phyloP scores from a whole-genome alignment of 768 basidiomycete genomes.

The Tulasnella sp. region DNA sequence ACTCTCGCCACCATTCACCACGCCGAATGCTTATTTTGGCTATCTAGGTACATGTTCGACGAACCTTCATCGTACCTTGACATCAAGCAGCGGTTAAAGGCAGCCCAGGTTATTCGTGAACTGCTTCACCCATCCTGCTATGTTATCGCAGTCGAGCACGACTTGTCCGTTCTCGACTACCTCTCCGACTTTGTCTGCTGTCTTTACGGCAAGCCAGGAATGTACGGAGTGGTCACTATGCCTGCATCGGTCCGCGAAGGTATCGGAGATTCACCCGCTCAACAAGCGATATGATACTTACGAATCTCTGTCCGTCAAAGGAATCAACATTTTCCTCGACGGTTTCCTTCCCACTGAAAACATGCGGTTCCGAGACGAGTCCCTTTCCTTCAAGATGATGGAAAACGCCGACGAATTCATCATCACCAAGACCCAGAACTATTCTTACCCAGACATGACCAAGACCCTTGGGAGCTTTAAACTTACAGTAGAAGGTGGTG shows the following conservation, averaged over 20 bases:
- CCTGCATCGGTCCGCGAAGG: constrained; percentile 97
- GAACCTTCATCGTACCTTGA: constrained; percentile 98
- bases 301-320: constrained; percentile 41
- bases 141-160: constrained; percentile 97
- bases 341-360: constrained; percentile 99
- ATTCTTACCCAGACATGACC: constrained; percentile 91
- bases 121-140: constrained; percentile 81
- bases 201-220: constrained; percentile 93
- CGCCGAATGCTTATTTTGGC: neutral
- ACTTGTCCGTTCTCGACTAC: constrained; percentile 96
- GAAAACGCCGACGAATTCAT: constrained; percentile 91
- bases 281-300: neutral
- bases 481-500: constrained; percentile 82
- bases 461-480: constrained; percentile 97
- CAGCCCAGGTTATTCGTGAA: constrained; percentile 90
- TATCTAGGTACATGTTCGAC: constrained; percentile 90
- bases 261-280: constrained; percentile 35
- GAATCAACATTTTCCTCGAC: constrained; percentile 99
- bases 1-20: neutral
- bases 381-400: constrained; percentile 93
- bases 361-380: constrained; percentile 94
- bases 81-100: constrained; percentile 89
- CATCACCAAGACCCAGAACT: constrained; percentile 81
- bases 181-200: constrained; percentile 98
- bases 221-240: constrained; percentile 99